Evolutionary conservation across 352 stramenopile species (phyloP), one percentile per base, ranked within the genome.

Genomic region (Blastocystis sp.): DNA sequence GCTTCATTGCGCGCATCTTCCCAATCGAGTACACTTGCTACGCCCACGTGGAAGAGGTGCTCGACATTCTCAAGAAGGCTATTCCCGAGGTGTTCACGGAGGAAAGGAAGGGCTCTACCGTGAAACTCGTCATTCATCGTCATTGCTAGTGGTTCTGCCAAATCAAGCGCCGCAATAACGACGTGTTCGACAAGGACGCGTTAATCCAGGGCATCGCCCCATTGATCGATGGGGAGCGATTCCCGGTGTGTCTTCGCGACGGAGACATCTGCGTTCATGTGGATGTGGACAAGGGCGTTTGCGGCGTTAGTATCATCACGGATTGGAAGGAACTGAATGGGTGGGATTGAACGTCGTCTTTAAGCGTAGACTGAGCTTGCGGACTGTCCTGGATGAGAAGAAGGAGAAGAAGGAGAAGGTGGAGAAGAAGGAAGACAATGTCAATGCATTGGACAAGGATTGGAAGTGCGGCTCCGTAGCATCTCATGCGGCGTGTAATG

Each of bases 251-350:
- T 68, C 61, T 84, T 54, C 74, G 74, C 40, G 54, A 84, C 34
- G 74, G 74, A 45, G 74, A 84, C 54, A 84, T 84, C 66, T 84
- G 74, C 54, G 66, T 84, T 57, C 74, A 84, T 28, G 74, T 84
- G 19, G 74, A 88, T 78, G 48, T 88, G 10, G 48, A 79, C 60
- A 88, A 88, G 61, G 78, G 64, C 17, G 78, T 88, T 11, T 88
- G 78, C 28, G 64, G 64, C 21, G 60, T 71, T 17, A n/a, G 43
- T 69, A 60, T 88, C 38, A 88, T 88, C 38, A 38, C 78, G 0
- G 78, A 78, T 3, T 88, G 62, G 62, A 54, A 74, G 43, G 45
- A 60, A 34, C 28, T 88, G 3, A 88, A 88, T 76, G 61, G 52
- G 78, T 88, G 24, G 9, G 68, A 54, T 24, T 62, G 9, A 7